A percentile compares a stretch with the other conserved stretches of the same genome.
Evolutionary conservation across 1,284 basidiomycete genomes (phyloP).

Genomic region (Cryptococcus jaspeensis): DNA sequence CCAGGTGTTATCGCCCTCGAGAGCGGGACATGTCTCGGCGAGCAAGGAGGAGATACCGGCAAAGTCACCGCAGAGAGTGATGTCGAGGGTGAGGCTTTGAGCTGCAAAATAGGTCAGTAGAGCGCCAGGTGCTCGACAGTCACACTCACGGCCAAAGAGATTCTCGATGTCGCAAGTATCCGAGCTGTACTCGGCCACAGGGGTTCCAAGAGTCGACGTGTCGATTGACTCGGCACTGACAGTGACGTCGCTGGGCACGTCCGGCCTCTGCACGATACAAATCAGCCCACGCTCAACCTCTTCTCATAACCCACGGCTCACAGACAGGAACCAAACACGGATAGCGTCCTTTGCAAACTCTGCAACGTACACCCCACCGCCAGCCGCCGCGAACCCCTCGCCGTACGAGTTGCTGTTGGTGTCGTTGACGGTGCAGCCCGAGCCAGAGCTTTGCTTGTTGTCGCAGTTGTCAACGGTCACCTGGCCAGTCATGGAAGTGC

Average conservation of each 20-base stretch:
- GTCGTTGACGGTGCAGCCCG: slow-evolving; percentile 64
- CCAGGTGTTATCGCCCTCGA: slow-evolving; percentile 40
- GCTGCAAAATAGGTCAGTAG: background rate
- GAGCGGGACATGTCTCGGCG: slow-evolving; percentile 60
- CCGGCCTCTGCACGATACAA: slow-evolving; percentile 54
- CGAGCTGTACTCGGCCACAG: slow-evolving; percentile 66
- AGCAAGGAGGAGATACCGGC: slow-evolving; percentile 59
- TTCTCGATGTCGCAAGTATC: slow-evolving; percentile 60
- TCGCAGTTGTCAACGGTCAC: slow-evolving; percentile 39
- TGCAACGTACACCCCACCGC: slow-evolving; percentile 70
- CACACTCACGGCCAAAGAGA: slow-evolving; percentile 57
- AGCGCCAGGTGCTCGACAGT: background rate
- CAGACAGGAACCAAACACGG: slow-evolving; percentile 74
- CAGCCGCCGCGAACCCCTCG: slow-evolving; percentile 60
- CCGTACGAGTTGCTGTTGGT: slow-evolving; percentile 62
- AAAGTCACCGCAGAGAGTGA: slow-evolving; percentile 63
- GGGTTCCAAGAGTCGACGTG: slow-evolving; percentile 64
- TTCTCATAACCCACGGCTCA: slow-evolving; percentile 55
- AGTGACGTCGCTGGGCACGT: slow-evolving; percentile 60
- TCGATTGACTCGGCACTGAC: slow-evolving; percentile 60
- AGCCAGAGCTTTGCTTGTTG: slow-evolving; percentile 52
- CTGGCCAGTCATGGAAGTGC: slow-evolving; percentile 23
- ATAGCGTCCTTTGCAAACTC: slow-evolving; percentile 59
- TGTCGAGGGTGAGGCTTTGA: slow-evolving; percentile 56
- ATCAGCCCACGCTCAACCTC: background rate